Percentiles rank a stretch among this genome's conserved stretches.
These are phyloP conservation scores for Emmonsia crescens DNA, from an alignment of 2,329 filamentous ascomycete genomes.

Conservation along the genomic window DNA sequence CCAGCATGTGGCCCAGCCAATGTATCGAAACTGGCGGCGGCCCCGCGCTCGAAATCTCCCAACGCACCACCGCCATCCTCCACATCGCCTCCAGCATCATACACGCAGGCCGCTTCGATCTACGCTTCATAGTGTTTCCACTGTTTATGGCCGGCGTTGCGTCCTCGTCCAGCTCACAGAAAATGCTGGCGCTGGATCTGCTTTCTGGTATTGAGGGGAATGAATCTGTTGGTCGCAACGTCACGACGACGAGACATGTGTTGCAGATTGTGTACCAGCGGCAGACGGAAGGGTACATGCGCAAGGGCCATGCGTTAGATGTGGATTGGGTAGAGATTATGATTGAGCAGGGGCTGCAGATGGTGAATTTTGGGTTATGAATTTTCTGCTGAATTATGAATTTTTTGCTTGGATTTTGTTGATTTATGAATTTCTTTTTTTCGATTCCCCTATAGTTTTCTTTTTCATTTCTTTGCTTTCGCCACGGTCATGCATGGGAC, in stretches of 20 bases:
- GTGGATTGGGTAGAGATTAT: conserved; percentile 44
- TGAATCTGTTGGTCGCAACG: conserved; percentile 39
- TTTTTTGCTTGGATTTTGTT: conserved; percentile 1
- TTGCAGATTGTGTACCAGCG: conserved; percentile 40
- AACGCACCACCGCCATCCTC: conserved; percentile 37
- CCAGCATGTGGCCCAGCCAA: conserved; percentile 43
- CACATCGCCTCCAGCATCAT: conserved; percentile 34
- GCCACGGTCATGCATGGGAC: not conserved
- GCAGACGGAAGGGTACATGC: conserved; percentile 33
- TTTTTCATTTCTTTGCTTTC: not conserved
- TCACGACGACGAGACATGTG: conserved; percentile 34
- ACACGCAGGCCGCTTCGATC: conserved; percentile 29
- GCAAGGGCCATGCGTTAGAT: conserved; percentile 31
- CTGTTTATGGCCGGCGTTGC: conserved; percentile 45
- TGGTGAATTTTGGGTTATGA: conserved; percentile 44
- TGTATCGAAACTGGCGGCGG: conserved; percentile 29
- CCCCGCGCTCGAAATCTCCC: conserved; percentile 33
- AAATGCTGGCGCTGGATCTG: conserved; percentile 39
- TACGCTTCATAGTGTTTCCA: conserved; percentile 42
- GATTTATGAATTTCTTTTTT: conserved; percentile 2
- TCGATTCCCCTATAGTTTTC: not conserved
- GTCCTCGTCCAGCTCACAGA: conserved; percentile 29
- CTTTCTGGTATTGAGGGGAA: conserved; percentile 37
- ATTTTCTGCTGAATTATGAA: conserved; percentile 8
- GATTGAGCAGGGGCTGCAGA: conserved; percentile 33